Evolutionary conservation across 1,284 basidiomycete species (phyloP), one percentile per base, ranked within the genome.

Genomic region (Malassezia furfur): DNA sequence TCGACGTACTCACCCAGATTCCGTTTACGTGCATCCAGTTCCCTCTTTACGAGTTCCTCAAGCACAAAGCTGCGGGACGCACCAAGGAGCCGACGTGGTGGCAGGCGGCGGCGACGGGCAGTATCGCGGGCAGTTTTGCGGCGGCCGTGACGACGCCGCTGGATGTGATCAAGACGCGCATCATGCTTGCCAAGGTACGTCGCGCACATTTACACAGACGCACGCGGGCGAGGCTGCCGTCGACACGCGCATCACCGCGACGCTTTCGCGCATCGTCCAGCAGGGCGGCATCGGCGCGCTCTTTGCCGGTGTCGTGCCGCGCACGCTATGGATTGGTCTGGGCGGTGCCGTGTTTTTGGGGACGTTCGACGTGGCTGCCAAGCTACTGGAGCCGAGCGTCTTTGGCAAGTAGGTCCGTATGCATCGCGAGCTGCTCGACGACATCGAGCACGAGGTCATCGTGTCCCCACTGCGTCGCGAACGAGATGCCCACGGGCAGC

Each of bases 1-100:
- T 69, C n/a, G 22, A n/a, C 17, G 17, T 10, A 21, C 32, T 59
- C 10, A 22, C 30, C 59, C 14, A 43, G 89, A 90, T 98, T 38
- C 93, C 93, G 0, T 98, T 99, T 78, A 94, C 93, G 0, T 93
- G 90, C 11, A 80, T 99, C 22, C 94, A 99, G 75, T 99, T 98
- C 73, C 94, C 94, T 0, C 77, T 98, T 22, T 99, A 96, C 71
- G 94, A 98, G 77, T 79, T 82, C 37, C 79, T 98, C 61, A 98
- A 98, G 75, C 61, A 65, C 12, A 54, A 59, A 7, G 64, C 69
- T 52, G 59, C 66, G 5, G 52, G 58, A 12, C 46, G 38, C 31
- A 38, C 22, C n/a, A 38, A 39, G 22, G 45, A 21, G 11, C 19
- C n/a, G 11, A n/a, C 36, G 21, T 58, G 25, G 1, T 83, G 86